Conservation (phyloP, 306 rosid species). For the Medicago arabica region DNA sequence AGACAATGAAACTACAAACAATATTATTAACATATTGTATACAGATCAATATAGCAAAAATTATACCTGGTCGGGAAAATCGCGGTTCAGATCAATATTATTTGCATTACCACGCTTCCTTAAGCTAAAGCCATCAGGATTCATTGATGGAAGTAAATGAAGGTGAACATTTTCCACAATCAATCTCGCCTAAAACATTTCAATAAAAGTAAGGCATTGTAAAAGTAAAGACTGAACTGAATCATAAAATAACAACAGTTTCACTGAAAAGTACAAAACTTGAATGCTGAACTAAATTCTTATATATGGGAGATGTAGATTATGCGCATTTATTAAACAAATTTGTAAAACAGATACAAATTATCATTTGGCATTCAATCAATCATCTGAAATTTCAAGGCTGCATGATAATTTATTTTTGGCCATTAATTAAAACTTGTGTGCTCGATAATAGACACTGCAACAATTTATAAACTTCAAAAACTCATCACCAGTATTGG, state of each 20-base stretch:
- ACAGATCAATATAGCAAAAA: slow-evolving; percentile 5
- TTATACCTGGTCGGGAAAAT: slow-evolving; percentile 95
- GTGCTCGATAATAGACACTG: neutral
- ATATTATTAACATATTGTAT: slow-evolving; percentile 24
- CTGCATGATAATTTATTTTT: slow-evolving; percentile 25
- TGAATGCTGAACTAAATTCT: slow-evolving; percentile 20
- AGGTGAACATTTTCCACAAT: slow-evolving; percentile 90
- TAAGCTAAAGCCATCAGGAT: slow-evolving; percentile 91
- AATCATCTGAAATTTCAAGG: slow-evolving; percentile 30
- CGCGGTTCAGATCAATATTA: slow-evolving; percentile 85
- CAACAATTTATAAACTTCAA: slow-evolving; percentile 8
- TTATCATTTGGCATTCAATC: slow-evolving; percentile 18
- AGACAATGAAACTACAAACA: slow-evolving; percentile 26
- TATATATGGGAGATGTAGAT: slow-evolving; percentile 19
- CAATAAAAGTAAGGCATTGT: slow-evolving; percentile 30
- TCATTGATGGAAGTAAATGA: slow-evolving; percentile 94
- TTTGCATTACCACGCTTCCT: slow-evolving; percentile 85
- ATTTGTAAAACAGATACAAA: slow-evolving; percentile 25
- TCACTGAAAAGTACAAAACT: slow-evolving; percentile 30
- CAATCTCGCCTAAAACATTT: slow-evolving; percentile 67
- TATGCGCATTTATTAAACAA: slow-evolving; percentile 18
- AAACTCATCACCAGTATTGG: neutral
- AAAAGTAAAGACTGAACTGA: slow-evolving; percentile 27
- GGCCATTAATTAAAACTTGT: neutral
- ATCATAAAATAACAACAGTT: slow-evolving; percentile 23